Conservation (phyloP, 495 filamentous ascomycete species). For the Clohesyomyces aquaticus region DNA sequence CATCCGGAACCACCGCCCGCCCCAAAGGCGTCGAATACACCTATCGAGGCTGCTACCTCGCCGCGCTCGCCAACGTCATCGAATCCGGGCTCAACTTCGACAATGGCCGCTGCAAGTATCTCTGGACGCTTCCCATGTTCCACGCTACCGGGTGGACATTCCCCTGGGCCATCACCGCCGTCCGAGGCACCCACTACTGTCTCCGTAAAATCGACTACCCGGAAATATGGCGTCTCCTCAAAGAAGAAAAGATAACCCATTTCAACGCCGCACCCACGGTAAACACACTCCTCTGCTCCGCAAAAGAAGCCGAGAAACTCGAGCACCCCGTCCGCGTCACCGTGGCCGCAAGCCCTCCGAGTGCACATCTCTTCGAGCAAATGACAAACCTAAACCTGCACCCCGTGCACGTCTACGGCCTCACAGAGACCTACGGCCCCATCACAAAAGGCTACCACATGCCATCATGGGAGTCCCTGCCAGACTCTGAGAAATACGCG, state of each 20-base stretch:
- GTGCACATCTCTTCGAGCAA: conserved; percentile 83
- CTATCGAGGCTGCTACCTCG: conserved; percentile 84
- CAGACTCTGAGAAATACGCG: conserved; percentile 72
- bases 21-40: conserved; percentile 96
- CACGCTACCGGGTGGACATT: conserved; percentile 70
- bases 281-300: conserved; percentile 86
- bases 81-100: conserved; percentile 81
- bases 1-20: conserved; percentile 86
- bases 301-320: conserved; percentile 68
- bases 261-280: conserved; percentile 97
- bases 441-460: conserved; percentile 92
- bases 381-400: conserved; percentile 87
- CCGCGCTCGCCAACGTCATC: conserved; percentile 79
- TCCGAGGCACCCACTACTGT: conserved; percentile 92
- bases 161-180: conserved; percentile 85
- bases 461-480: conserved; percentile 76
- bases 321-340: conserved; percentile 79
- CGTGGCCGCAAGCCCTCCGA: conserved; percentile 89
- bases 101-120: conserved; percentile 71
- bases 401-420: conserved; percentile 92
- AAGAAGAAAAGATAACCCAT: conserved; percentile 83
- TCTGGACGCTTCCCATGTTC: conserved; percentile 97
- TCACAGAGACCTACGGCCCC: conserved; percentile 95
- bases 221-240: conserved; percentile 85
- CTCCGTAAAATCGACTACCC: conserved; percentile 93